Base-by-base conservation (phyloP, 2,329 filamentous ascomycete genomes). In the Pseudogymnoascus sp. region DNA sequence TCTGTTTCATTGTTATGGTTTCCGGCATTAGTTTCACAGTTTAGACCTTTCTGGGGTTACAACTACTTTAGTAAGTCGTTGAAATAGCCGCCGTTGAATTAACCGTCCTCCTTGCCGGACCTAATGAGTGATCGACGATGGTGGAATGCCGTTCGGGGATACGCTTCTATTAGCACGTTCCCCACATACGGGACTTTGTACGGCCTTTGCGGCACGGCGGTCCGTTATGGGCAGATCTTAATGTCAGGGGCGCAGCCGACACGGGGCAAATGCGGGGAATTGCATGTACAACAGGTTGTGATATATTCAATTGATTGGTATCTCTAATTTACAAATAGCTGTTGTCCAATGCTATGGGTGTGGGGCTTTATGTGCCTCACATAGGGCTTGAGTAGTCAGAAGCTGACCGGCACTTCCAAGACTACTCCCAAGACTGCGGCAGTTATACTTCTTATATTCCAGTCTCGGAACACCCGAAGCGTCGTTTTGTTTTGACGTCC, bases 221-320 rank as follows among this genome's bases (percentile, higher is more conserved):
- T 45, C 41, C 22, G 41, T 45, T 45, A 45, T 45, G 12, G 41
- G 22, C 5, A 14, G 41, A 25, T 45, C 41, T n/a, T 49, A 28
- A 45, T 25, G 30, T 7, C 30, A 33, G 9, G 30, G 9, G 30
- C 30, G 30, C 28, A 5, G 8, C 28, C 3, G 25, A 28, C 25
- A 28, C 3, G 6, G 2, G 35, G 35, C 35, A 4, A 6, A 49
- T 7, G 23, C 12, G 22, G 41, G 22, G 30, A 35, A 33, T 30
- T 19, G 6, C 2, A 52, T 6, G 25, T 19, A 3, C 8, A 33
- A 22, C 8, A 12, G n/a, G 9, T 22, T 55, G 25, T 55, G 28
- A 33, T 55, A 55, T 55, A 55, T 33, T 55, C 16, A 33, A 55
- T 55, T 55, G 9, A 1, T 55, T 55, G 49, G 49, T 55, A 55